Evolutionary conservation across 2,329 filamentous ascomycete genomes (phyloP), one percentile per base, ranked within the genome.

Genomic region (Sporothrix humicola): DNA sequence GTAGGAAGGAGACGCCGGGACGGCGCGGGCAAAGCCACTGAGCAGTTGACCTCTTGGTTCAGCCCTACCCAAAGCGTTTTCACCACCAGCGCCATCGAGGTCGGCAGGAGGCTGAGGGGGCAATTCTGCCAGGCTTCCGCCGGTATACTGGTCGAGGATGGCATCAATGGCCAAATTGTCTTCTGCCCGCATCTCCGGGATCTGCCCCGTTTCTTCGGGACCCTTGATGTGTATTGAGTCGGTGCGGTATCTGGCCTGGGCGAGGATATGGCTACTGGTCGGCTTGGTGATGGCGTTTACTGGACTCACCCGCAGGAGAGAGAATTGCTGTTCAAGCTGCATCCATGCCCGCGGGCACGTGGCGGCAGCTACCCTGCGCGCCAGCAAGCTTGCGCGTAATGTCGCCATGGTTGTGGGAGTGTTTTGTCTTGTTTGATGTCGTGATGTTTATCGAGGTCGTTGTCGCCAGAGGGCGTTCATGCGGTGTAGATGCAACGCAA

Each of bases 1-100:
- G 84, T 99, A 99, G n/a, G 95, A 96, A 2, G 93, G 91, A 50
- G 95, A 97, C 37, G 88, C 87, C 23, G 96, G 96, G 50, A 98
- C 85, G 26, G 97, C 85, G 77, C 96, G 93, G 71, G 93, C 90
- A 76, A 89, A 87, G 37, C 78, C 76, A 0, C n/a, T 31, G 44
- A 9, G 15, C 1, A 3, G 10, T 17, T 8, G 9, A 6, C 9
- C 54, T 23, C 3, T 44, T 17, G n/a, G 17, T 17, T 10, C 13
- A 12, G 52, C 12, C 42, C 37, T 3, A 8, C 31, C 26, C 10
- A 23, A 20, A 13, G 9, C 59, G 37, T 15, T 42, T 2, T 6
- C 37, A 8, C 37, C 37, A 46, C 23, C n/a, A 3, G 23, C 10
- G 42, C 10, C 42, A n/a, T 56, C n/a, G 52, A 37, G 31, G 31